These are phyloP conservation scores for Pythium aristosporum DNA, from an alignment of 352 stramenopile species.

Conservation along the genomic window DNA sequence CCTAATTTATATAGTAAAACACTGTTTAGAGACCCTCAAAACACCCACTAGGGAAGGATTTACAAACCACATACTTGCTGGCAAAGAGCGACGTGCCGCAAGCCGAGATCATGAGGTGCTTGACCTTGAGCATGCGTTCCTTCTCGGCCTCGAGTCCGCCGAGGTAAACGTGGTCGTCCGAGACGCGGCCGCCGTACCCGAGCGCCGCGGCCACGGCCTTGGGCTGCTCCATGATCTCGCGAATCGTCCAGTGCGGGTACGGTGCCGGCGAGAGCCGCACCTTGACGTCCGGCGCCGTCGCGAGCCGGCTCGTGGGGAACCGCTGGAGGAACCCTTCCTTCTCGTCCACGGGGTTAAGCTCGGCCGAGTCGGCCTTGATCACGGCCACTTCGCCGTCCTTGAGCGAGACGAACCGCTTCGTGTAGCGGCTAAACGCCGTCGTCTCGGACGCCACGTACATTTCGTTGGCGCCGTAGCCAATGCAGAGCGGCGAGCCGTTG, in stretches of 20 bases:
- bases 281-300: conserved; percentile 93
- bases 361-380: conserved; percentile 91
- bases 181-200: conserved; percentile 93
- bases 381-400: conserved; percentile 96
- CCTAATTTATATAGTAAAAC: neutral
- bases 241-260: conserved; percentile 97
- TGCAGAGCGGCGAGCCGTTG: conserved; percentile 94
- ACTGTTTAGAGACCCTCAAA: neutral
- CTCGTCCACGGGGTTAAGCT: conserved; percentile 88
- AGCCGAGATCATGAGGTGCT: conserved; percentile 93
- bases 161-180: conserved; percentile 92
- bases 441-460: conserved; percentile 98
- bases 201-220: conserved; percentile 94
- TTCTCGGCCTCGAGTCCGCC: conserved; percentile 92
- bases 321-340: conserved; percentile 79
- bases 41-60: neutral
- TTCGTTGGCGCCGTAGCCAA: conserved; percentile 89
- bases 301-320: conserved; percentile 87
- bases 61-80: conserved; percentile 76
- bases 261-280: conserved; percentile 92
- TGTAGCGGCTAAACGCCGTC: conserved; percentile 93
- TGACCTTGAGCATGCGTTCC: conserved; percentile 88
- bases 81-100: conserved; percentile 96
- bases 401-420: conserved; percentile 97
- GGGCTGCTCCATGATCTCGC: conserved; percentile 95